Evolutionary conservation across 306 rosid species (phyloP).

Genomic region (Comarum palustre): DNA sequence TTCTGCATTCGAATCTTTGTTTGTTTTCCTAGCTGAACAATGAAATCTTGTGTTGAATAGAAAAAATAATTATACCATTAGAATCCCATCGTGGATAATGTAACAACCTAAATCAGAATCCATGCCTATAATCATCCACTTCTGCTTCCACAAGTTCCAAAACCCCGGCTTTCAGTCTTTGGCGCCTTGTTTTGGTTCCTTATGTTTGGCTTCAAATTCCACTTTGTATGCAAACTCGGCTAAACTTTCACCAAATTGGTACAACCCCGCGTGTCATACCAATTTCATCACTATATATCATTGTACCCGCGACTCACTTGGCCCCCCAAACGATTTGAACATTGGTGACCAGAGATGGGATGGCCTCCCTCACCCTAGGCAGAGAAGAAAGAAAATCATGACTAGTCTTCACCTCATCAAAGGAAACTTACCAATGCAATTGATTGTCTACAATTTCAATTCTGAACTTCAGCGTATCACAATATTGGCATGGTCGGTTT

Average conservation of each 20-base stretch:
- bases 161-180: constrained; percentile 26
- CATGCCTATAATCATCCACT: not conserved
- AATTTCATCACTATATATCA: not conserved
- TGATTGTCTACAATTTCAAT: not conserved
- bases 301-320: not conserved
- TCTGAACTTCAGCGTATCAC: not conserved
- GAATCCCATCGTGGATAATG: not conserved
- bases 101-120: not conserved
- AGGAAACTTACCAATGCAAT: not conserved
- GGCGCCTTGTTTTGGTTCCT: constrained; percentile 2
- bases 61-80: too few relatives aligned
- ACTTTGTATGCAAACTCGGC: constrained; percentile 2
- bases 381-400: not conserved
- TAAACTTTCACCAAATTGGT: constrained; percentile 6
- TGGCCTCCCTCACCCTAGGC: not conserved
- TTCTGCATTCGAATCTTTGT: too few relatives aligned
- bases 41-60: too few relatives aligned
- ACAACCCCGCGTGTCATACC: constrained; percentile 3
- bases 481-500: not conserved
- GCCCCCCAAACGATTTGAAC: constrained; percentile 1
- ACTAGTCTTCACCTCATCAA: not conserved
- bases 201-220: constrained; percentile 17
- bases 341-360: not conserved
- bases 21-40: too few relatives aligned
- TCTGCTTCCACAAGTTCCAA: constrained; percentile 24